Evolutionary conservation across 2,329 filamentous ascomycete species (phyloP), one percentile per base, ranked within the genome.

Genomic region (Diplocarpon rosae): DNA sequence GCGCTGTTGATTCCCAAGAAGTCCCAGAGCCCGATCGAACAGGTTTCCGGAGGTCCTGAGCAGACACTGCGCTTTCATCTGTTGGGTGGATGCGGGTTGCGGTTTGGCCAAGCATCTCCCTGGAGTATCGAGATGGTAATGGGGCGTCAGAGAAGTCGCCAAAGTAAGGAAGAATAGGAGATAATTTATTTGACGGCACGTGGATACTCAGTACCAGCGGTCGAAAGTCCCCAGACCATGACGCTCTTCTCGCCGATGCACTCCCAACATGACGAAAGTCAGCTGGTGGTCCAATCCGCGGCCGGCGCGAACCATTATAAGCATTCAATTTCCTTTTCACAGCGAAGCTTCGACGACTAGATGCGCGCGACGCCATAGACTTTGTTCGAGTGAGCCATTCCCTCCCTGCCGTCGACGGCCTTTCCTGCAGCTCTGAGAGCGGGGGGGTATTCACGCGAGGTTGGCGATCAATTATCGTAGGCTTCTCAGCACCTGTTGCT

Each of bases 261-360:
- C 70, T 72, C 43, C 71, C 63, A 39, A 80, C 53, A 63, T 80
- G 77, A 37, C 71, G 72, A 55, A 81, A 81, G 59, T 80, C 67
- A 38, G 70, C 70, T 3, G 77, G 77, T 15, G 66, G 66, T 34
- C 76, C 78, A 55, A 81, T 80, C 48, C 66, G 66, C 58, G 71
- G 71, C 60, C 72, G 66, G 61, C 69, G 73, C 56, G 69, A 45
- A 64, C 47, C 70, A 66, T 53, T 66, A 63, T 54, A 71, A 62
- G 43, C 66, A 64, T 56, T 64, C 10, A 59, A 30, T 31, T 49
- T 58, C 44, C 59, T 71, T 61, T 66, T 72, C 54, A 64, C 62
- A 41, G 69, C 69, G 56, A 69, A 68, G 53, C 62, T 64, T 49
- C 62, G 65, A 49, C 63, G 63, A 56, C 59, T 62, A 54, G 67